Conservation (phyloP, 306 rosid genomes). For the Quercus engelmannii region DNA sequence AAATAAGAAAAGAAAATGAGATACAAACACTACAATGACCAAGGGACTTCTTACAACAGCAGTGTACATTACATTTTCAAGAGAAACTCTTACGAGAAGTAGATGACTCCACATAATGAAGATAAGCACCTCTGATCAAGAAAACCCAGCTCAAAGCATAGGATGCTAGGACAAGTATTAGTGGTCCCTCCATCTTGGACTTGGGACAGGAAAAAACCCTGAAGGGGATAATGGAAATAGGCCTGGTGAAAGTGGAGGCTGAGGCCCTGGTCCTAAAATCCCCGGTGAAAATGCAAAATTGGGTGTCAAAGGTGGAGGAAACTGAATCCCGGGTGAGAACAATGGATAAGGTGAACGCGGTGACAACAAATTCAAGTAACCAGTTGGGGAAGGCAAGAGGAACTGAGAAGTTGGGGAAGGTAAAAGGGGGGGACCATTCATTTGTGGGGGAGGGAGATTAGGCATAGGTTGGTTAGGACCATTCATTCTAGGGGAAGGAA, state of each 20-base stretch:
- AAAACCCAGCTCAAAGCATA: constrained; percentile 32
- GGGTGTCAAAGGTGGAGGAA: constrained; percentile 67
- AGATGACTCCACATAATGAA: constrained; percentile 17
- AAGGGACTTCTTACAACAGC: constrained; percentile 36
- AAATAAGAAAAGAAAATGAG: constrained; percentile 34
- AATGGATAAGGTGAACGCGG: constrained; percentile 79
- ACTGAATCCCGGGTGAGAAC: constrained; percentile 81
- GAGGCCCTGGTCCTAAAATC: constrained; percentile 94
- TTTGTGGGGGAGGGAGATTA: constrained; percentile 45
- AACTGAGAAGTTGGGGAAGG: constrained; percentile 92
- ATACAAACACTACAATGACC: constrained; percentile 36
- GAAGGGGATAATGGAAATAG: constrained; percentile 80
- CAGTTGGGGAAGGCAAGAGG: constrained; percentile 77
- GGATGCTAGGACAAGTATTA: constrained; percentile 23
- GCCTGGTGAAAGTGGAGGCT: constrained; percentile 85
- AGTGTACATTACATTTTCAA: constrained; percentile 38
- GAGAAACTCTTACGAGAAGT: constrained; percentile 30
- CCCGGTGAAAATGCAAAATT: constrained; percentile 81
- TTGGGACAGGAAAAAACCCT: constrained; percentile 63
- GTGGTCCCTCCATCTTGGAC: constrained; percentile 89
- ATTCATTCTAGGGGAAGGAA: constrained; percentile 51
- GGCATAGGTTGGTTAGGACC: constrained; percentile 43
- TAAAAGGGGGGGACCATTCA: constrained; percentile 52
- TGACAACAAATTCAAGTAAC: constrained; percentile 62
- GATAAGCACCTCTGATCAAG: constrained; percentile 19